These are phyloP conservation scores for Salvia hispanica DNA, from an alignment of 257 asterid species.

Conservation along the genomic window DNA sequence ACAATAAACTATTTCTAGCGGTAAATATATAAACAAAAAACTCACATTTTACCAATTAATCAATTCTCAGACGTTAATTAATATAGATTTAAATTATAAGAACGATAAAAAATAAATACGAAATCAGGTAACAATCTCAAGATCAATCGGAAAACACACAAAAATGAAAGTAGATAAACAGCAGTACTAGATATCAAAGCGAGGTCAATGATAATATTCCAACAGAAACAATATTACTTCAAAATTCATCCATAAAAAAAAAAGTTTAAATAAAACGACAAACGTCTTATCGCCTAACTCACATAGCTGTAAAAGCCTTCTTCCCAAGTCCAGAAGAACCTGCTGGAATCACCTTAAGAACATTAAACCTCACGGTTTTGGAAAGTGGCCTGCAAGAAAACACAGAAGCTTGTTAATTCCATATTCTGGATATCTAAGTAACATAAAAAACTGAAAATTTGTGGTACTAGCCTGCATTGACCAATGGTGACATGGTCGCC, in stretches of 20 bases:
- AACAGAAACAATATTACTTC: constrained; percentile 25
- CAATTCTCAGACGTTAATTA: too few species aligned
- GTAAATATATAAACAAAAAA: too few species aligned
- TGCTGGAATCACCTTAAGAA: constrained; percentile 78
- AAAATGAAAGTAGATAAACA: neutral
- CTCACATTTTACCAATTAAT: too few species aligned
- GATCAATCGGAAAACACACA: constrained; percentile 6
- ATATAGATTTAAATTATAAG: too few species aligned
- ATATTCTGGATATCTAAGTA: neutral
- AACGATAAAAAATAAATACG: too few species aligned
- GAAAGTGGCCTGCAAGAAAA: constrained; percentile 67
- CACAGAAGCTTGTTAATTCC: neutral
- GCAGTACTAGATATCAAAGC: constrained; percentile 7
- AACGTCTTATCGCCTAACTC: constrained; percentile 32
- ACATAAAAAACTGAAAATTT: neutral
- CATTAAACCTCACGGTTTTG: constrained; percentile 81
- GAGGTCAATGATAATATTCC: constrained; percentile 6
- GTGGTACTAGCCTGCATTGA: constrained; percentile 68
- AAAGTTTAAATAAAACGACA: constrained; percentile 1
- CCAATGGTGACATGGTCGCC: constrained; percentile 80
- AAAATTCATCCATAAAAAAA: constrained; percentile 12
- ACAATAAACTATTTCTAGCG: too few species aligned
- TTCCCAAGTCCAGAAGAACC: constrained; percentile 85
- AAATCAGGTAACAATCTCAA: neutral
- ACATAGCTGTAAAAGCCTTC: constrained; percentile 82